Base-by-base conservation (phyloP, 2,329 filamentous ascomycete species). In the Talaromyces pinophilus region DNA sequence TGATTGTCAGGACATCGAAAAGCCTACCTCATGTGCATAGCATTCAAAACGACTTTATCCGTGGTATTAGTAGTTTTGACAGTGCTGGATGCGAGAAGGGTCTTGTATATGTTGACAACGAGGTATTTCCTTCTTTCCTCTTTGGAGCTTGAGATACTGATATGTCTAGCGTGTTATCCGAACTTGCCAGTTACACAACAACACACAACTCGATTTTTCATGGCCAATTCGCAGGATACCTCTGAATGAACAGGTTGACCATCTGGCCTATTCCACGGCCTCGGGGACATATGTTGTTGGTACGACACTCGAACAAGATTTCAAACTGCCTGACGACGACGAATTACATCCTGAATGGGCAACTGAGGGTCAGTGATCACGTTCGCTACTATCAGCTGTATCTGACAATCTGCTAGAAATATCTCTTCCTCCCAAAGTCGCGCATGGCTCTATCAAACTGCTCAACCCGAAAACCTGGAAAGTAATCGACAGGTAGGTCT, bases 261-360 rank as follows among this genome's bases (percentile, higher is more conserved):
- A 88, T 2, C 79, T 98, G 17, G 85, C 90, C 0, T 96, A 93
- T 74, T 93, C 96, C 73, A 82, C 88, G 1, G 86, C 88, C 0
- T 90, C 90, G 50, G 87, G 88, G 25, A 87, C 90, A 0, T 97
- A 96, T 73, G 87, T 92, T 1, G 81, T 94, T 17, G 92, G 88
- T 3, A 93, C 91, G 65, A 90, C 88, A 68, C 82, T 82, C 7
- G 74, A 78, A 30, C 87, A 89, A 59, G 87, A 88, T 2, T 98
- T 97, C 74, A 90, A 92, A 76, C 84, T 97, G 25, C 92, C 92
- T 1, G 91, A 91, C 63, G 92, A 97, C 71, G 93, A 93, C 69
- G 89, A 96, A 67, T 88, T 92, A 69, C 91, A 96, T 69, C 84
- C 86, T 42, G 91, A 95, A 69, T 94, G 93, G 87, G 86, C 89